These are phyloP conservation scores for Chenopodium suecicum DNA, from an alignment of 148 eudicot species.

Conservation along the genomic window DNA sequence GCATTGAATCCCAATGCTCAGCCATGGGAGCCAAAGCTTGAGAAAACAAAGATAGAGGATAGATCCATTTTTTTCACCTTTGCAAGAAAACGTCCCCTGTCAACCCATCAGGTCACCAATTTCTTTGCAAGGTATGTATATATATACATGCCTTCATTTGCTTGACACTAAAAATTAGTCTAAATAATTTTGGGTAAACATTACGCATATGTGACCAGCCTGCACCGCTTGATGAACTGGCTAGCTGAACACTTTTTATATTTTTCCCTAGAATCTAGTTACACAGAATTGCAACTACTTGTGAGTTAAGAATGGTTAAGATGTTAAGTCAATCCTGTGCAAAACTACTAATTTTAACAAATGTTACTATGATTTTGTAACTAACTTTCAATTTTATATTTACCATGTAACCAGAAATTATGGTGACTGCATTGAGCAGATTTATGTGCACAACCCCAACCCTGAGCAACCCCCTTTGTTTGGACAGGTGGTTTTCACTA, in stretches of 20 bases:
- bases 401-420: constrained; percentile 5
- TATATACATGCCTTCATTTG: background rate
- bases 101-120: background rate
- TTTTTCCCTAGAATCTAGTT: background rate
- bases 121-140: constrained; percentile 17
- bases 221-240: background rate
- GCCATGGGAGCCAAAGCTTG: constrained; percentile 14
- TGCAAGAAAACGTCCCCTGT: constrained; percentile 1
- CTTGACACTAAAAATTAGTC: background rate
- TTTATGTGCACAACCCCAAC: background rate
- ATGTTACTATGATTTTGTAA: background rate
- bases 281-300: background rate
- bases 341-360: background rate
- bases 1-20: constrained; percentile 25
- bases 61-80: constrained; percentile 20
- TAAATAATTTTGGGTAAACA: background rate
- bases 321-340: too few species aligned
- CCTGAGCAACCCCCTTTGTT: background rate
- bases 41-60: constrained; percentile 6
- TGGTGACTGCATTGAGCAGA: constrained; percentile 6
- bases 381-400: background rate
- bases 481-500: constrained; percentile 13
- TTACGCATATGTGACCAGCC: background rate
- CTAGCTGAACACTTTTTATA: background rate
- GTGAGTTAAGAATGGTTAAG: background rate